phyloP scores from a whole-genome alignment of 139 green algal genomes.

The Chloropicon primus region DNA sequence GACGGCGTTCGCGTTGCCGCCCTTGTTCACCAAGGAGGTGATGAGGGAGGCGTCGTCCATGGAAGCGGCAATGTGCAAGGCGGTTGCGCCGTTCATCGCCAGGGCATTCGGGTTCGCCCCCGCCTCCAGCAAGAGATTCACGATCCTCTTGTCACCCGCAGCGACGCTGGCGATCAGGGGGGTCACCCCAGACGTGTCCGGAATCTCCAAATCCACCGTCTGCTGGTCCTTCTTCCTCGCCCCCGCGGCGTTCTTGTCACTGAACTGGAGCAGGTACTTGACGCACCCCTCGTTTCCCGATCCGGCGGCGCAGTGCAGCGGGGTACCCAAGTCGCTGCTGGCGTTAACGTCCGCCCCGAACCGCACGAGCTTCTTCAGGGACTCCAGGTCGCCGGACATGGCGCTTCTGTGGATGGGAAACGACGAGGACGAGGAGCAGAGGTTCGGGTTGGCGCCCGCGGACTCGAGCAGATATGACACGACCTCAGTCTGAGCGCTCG shows the following conservation, averaged over 20 bases:
- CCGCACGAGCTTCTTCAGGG: background rate
- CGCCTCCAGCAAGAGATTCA: background rate
- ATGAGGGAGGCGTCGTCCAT: background rate
- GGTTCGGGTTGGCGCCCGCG: background rate
- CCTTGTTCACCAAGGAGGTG: background rate
- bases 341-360: background rate
- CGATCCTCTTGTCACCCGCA: background rate
- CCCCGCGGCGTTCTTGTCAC: too few relatives aligned
- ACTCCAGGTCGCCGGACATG: background rate
- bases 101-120: background rate
- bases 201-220: background rate
- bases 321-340: background rate
- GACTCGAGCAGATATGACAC: background rate
- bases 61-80: background rate
- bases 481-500: background rate
- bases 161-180: background rate
- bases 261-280: background rate
- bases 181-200: background rate
- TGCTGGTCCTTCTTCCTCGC: too few relatives aligned
- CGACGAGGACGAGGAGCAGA: background rate
- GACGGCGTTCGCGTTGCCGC: background rate
- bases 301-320: background rate
- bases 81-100: background rate
- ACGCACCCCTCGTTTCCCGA: background rate
- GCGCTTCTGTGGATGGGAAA: background rate